Evolutionary conservation across 441 rosid genomes (phyloP).

Genomic region (Flueggea neowawraea): DNA sequence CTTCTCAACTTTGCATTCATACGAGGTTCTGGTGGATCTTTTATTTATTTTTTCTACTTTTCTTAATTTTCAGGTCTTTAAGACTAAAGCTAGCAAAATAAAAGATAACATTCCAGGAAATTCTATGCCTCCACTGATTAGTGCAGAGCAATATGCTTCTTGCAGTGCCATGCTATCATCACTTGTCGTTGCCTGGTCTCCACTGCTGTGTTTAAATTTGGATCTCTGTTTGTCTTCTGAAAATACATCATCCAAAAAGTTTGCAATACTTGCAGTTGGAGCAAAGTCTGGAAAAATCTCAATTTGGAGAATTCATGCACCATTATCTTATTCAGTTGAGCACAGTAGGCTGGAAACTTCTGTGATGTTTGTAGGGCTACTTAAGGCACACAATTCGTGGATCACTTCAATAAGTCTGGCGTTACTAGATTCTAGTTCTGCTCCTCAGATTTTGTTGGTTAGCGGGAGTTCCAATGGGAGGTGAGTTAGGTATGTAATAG

Average conservation of each 20-base stretch:
- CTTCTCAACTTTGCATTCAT: neutral
- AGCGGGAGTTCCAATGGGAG: conserved; percentile 97
- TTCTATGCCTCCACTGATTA: conserved; percentile 36
- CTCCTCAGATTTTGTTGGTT: conserved; percentile 56
- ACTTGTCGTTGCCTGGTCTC: conserved; percentile 84
- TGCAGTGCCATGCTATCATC: conserved; percentile 67
- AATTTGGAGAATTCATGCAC: conserved; percentile 72
- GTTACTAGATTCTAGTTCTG: conserved; percentile 40
- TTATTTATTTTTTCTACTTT: conserved; percentile 5
- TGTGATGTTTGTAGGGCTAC: conserved; percentile 46
- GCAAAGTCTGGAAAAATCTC: conserved; percentile 81
- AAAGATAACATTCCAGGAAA: conserved; percentile 15
- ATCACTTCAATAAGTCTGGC: conserved; percentile 69
- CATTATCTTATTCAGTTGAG: conserved; percentile 65
- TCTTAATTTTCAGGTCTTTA: conserved; percentile 34
- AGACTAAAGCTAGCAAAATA: conserved; percentile 26
- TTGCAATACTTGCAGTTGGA: conserved; percentile 87
- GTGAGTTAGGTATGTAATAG: conserved; percentile 48
- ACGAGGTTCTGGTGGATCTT: neutral
- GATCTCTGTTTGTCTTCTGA: conserved; percentile 30
- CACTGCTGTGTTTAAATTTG: conserved; percentile 48
- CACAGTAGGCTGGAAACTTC: conserved; percentile 32
- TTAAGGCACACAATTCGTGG: conserved; percentile 88
- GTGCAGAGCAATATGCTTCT: conserved; percentile 68
- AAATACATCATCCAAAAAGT: conserved; percentile 33